phyloP scores from a whole-genome alignment of 2,329 filamentous ascomycete species.

The Madurella mycetomatis region DNA sequence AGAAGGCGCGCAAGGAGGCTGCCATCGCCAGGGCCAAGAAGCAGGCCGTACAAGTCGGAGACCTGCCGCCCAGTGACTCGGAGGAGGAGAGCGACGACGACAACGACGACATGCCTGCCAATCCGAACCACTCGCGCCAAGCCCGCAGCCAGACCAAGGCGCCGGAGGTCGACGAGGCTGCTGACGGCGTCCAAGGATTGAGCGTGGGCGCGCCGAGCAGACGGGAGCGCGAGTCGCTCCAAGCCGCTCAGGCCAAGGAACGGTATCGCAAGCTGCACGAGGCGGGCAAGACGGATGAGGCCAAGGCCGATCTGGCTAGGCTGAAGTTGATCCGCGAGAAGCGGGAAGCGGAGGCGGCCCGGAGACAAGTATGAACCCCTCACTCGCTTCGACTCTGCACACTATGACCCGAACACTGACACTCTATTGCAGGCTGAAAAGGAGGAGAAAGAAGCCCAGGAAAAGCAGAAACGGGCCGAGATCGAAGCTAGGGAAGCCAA shows the following conservation, averaged over 20 bases:
- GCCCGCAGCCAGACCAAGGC: constrained; percentile 55
- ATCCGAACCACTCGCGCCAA: constrained; percentile 86
- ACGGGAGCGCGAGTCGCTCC: constrained; percentile 66
- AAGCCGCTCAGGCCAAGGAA: constrained; percentile 85
- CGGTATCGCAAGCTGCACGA: constrained; percentile 87
- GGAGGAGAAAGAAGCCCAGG: constrained; percentile 51
- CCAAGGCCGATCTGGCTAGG: constrained; percentile 80
- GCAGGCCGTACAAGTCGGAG: constrained; percentile 72
- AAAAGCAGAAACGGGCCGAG: constrained; percentile 46
- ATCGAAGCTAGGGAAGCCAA: constrained; percentile 54
- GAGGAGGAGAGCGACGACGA: constrained; percentile 51
- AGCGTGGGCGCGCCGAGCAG: constrained; percentile 40
- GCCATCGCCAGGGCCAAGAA: constrained; percentile 73
- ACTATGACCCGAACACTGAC: constrained; percentile 22
- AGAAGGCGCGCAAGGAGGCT: constrained; percentile 87
- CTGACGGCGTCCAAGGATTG: constrained; percentile 54
- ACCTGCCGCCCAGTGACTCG: constrained; percentile 72
- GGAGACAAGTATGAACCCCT: constrained; percentile 64
- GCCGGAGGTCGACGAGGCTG: constrained; percentile 43
- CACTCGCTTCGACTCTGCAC: not conserved
- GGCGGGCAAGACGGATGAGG: constrained; percentile 94
- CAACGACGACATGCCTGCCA: constrained; percentile 69
- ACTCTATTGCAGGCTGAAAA: constrained; percentile 47
- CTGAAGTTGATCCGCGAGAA: constrained; percentile 78
- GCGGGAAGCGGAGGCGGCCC: constrained; percentile 74